Evolutionary conservation across 2,329 filamentous ascomycete species (phyloP).

Genomic region (Sordariomycetes sp.): DNA sequence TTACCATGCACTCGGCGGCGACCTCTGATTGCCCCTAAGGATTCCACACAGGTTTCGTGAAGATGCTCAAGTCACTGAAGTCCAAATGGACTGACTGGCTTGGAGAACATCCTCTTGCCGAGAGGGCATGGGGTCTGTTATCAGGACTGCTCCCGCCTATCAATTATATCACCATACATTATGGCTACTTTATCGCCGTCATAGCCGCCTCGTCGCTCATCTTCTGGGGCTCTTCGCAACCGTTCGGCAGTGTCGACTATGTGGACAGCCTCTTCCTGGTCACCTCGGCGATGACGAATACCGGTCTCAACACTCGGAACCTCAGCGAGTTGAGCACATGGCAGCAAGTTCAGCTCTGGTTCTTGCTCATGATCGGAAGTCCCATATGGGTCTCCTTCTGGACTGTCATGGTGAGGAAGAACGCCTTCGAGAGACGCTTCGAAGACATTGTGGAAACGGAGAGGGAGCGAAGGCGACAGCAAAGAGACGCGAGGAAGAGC

Average conservation of each 20-base stretch:
- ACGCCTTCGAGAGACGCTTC: constrained; percentile 54
- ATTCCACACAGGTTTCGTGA: too few species aligned
- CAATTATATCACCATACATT: constrained; percentile 58
- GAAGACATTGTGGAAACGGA: constrained; percentile 37
- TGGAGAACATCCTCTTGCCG: constrained; percentile 2
- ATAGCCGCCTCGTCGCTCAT: constrained; percentile 47
- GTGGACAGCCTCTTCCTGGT: constrained; percentile 58
- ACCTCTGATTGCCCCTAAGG: too few species aligned
- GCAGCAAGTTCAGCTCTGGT: constrained; percentile 57
- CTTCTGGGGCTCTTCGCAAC: constrained; percentile 49
- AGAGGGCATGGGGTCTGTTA: neutral
- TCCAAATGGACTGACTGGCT: constrained; percentile 2
- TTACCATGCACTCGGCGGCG: too few species aligned
- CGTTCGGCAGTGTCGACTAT: constrained; percentile 43
- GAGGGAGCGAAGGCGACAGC: constrained; percentile 17
- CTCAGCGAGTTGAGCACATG: constrained; percentile 55
- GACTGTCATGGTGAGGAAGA: constrained; percentile 51
- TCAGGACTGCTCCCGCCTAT: constrained; percentile 26
- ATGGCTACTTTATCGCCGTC: constrained; percentile 53
- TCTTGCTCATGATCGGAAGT: constrained; percentile 57
- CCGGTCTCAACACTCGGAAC: constrained; percentile 60
- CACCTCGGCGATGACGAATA: constrained; percentile 54
- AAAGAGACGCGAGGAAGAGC: constrained; percentile 19
- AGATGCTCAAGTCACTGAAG: constrained; percentile 3
- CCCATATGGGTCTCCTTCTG: constrained; percentile 58